Conservation (phyloP, 2,329 filamentous ascomycete species). For the Eutypa lata region DNA sequence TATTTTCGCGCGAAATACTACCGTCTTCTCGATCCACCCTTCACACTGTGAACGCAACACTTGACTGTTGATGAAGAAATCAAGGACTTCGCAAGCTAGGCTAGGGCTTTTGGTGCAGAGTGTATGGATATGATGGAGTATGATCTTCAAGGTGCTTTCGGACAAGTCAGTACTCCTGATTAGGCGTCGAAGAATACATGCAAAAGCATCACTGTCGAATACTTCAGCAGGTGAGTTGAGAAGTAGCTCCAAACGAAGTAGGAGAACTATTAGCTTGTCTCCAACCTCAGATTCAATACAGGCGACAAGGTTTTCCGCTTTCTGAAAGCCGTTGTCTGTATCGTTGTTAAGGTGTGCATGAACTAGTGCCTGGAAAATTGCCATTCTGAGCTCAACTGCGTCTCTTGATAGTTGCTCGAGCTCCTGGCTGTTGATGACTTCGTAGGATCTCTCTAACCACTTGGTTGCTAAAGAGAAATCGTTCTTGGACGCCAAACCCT, state of each 20-base stretch:
- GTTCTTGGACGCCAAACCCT: constrained; percentile 48
- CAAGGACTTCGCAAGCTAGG: constrained; percentile 51
- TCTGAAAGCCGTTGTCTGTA: constrained; percentile 40
- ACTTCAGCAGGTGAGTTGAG: constrained; percentile 42
- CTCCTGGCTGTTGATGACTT: constrained; percentile 54
- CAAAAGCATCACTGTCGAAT: constrained; percentile 48
- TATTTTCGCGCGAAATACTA: constrained; percentile 69
- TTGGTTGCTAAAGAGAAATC: constrained; percentile 55
- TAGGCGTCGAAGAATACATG: constrained; percentile 57
- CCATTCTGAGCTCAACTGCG: constrained; percentile 61
- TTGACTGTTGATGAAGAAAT: constrained; percentile 60
- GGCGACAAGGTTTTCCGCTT: constrained; percentile 55
- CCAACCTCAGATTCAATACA: constrained; percentile 62
- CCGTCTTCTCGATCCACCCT: constrained; percentile 66
- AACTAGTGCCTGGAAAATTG: constrained; percentile 63
- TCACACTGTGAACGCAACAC: constrained; percentile 44
- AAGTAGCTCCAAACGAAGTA: constrained; percentile 68
- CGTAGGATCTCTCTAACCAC: constrained; percentile 71
- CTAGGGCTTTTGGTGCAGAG: constrained; percentile 54
- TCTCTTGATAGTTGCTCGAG: constrained; percentile 55
- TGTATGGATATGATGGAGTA: constrained; percentile 67
- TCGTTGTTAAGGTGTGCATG: constrained; percentile 49
- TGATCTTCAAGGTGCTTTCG: constrained; percentile 59
- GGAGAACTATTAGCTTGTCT: constrained; percentile 60
- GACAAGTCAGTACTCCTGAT: constrained; percentile 58